Percentiles rank a stretch among this genome's conserved stretches.
Evolutionary conservation across 2,329 filamentous ascomycete genomes (phyloP).

Genomic region (Aspergillus japonicus): DNA sequence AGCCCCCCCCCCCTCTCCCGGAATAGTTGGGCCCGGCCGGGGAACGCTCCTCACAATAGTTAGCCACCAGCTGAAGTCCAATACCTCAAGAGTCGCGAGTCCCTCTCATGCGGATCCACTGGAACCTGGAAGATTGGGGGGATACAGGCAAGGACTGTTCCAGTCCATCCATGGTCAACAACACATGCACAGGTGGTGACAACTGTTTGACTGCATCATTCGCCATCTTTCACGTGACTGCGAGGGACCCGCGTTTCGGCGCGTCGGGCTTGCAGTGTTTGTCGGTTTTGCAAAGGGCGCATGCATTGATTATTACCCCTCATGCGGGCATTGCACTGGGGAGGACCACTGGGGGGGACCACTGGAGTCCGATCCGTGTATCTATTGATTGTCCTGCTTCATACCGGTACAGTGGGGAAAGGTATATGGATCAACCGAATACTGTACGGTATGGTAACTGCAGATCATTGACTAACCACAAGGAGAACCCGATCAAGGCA

Average conservation of each 20-base stretch:
- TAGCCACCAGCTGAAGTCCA: background rate
- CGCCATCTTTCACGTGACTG: constrained; percentile 15
- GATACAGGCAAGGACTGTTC: constrained; percentile 1
- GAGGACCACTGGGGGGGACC: constrained; percentile 11
- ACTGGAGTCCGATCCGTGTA: constrained; percentile 3
- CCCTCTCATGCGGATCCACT: background rate
- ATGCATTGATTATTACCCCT: constrained; percentile 13
- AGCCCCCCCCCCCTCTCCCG: background rate
- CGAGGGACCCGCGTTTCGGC: constrained; percentile 9
- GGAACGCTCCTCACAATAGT: background rate
- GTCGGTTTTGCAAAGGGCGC: background rate
- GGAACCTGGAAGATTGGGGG: constrained; percentile 1
- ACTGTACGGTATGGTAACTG: constrained; percentile 3
- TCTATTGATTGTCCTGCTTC: background rate
- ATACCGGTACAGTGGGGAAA: background rate
- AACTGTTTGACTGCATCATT: constrained; percentile 10
- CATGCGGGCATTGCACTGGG: constrained; percentile 12
- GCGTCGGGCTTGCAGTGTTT: constrained; percentile 13
- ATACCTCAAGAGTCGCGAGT: background rate
- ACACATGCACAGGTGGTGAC: constrained; percentile 3
- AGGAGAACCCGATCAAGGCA: background rate
- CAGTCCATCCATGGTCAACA: background rate
- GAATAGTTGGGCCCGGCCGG: background rate
- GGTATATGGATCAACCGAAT: too few relatives aligned
- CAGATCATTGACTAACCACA: constrained; percentile 3